Evolutionary conservation across 2,329 filamentous ascomycete genomes (phyloP).

Genomic region (Colletotrichum sp.): DNA sequence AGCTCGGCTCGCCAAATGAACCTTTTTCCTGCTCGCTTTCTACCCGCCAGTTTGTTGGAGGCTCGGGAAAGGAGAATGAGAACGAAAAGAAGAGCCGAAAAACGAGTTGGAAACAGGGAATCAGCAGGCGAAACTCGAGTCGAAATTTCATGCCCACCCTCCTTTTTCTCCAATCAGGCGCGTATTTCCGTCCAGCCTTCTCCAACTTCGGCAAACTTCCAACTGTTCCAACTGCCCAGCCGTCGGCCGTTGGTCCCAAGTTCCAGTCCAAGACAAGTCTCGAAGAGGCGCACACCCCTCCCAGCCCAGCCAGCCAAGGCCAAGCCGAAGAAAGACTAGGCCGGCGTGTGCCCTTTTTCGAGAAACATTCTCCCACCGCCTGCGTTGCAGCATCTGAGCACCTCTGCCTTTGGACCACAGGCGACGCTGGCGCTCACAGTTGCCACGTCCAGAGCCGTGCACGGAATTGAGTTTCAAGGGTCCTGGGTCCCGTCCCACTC

Average conservation of each 20-base stretch:
- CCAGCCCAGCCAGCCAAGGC: background rate
- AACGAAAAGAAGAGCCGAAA: background rate
- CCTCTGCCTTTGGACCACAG: background rate
- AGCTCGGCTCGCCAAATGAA: conserved; percentile 13
- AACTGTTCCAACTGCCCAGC: background rate
- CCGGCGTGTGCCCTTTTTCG: background rate
- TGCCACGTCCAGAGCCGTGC: background rate
- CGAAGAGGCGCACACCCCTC: background rate
- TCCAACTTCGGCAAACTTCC: background rate
- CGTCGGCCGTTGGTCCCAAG: background rate
- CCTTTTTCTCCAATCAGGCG: background rate
- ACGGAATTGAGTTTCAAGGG: conserved; percentile 20
- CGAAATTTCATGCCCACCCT: background rate
- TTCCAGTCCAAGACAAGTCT: background rate
- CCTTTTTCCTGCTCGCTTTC: background rate
- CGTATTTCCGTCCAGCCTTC: background rate
- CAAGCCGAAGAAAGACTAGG: background rate
- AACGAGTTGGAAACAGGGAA: background rate
- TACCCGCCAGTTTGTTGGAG: background rate
- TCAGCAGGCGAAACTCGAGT: background rate
- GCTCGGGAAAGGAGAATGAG: background rate
- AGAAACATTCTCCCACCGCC: conserved; percentile 10
- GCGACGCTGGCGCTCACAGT: background rate
- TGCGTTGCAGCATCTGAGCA: background rate
- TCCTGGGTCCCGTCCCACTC: conserved; percentile 16